A percentile compares a stretch with the other conserved stretches of the same genome.
These are phyloP conservation scores for Sporothrix variecibatus DNA, from an alignment of 2,329 filamentous ascomycete genomes.

Conservation along the genomic window DNA sequence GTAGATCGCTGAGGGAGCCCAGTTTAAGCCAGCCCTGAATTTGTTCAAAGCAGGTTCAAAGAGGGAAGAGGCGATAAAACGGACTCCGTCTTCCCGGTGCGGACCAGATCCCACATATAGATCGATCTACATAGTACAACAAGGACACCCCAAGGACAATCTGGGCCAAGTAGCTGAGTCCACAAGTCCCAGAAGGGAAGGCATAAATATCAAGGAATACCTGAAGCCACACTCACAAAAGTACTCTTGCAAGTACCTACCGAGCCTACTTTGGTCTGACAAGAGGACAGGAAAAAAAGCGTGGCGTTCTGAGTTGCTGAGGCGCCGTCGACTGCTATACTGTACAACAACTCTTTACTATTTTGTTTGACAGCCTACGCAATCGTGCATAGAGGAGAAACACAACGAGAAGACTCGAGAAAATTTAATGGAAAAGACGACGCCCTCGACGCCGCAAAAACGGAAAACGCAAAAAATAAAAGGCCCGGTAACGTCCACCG, in stretches of 20 bases:
- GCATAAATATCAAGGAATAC: background rate
- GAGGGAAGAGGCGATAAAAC: background rate
- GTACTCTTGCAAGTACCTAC: background rate
- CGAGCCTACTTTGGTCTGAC: background rate
- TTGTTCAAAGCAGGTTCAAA: background rate
- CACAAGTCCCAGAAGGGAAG: background rate
- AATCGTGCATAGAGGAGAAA: background rate
- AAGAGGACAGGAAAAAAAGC: background rate
- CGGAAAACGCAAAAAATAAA: background rate
- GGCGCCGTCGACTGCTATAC: background rate
- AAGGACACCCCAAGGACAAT: too few species aligned
- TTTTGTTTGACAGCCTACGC: background rate
- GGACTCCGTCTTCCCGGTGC: background rate
- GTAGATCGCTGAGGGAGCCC: background rate
- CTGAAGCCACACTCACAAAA: background rate
- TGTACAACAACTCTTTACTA: background rate
- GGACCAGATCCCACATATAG: background rate
- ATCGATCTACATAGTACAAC: background rate
- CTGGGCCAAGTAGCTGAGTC: background rate
- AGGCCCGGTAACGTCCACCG: background rate
- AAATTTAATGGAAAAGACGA: background rate
- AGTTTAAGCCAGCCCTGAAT: background rate
- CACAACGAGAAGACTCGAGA: background rate
- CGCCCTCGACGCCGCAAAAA: background rate
- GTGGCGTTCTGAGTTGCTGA: background rate